These are phyloP conservation scores for Erysimum cheiri DNA, from an alignment of 441 rosid species.

Conservation along the genomic window DNA sequence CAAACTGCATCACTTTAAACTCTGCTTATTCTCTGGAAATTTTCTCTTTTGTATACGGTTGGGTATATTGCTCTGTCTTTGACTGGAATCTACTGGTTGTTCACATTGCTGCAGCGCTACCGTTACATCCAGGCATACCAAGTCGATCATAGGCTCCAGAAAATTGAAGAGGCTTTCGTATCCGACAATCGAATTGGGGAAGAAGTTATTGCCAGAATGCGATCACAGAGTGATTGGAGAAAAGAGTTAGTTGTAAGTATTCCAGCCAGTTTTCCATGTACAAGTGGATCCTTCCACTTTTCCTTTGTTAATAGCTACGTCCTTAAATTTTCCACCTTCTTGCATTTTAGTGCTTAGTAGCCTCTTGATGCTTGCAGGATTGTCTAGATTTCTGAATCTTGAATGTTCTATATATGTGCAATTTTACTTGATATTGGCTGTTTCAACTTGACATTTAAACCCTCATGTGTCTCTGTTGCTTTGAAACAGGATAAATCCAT, in stretches of 20 bases:
- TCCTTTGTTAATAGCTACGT: slow-evolving; percentile 1
- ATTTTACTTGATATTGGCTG: slow-evolving; percentile 5
- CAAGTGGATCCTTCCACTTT: slow-evolving; percentile 26
- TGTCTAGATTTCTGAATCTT: slow-evolving; percentile 6
- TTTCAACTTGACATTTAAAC: slow-evolving; percentile 3
- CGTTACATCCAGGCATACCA: slow-evolving; percentile 86
- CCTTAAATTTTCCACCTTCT: not conserved
- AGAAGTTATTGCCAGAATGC: slow-evolving; percentile 62
- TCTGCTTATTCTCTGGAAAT: slow-evolving; percentile 4
- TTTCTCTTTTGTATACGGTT: slow-evolving; percentile 9
- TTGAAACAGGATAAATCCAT: slow-evolving; percentile 69
- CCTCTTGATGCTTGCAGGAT: slow-evolving; percentile 19
- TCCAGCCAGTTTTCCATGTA: slow-evolving; percentile 33
- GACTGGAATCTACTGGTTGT: slow-evolving; percentile 40
- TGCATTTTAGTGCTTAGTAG: not conserved
- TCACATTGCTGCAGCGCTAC: slow-evolving; percentile 66
- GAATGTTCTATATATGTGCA: slow-evolving; percentile 5
- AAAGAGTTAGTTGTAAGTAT: slow-evolving; percentile 74
- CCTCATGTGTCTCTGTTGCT: slow-evolving; percentile 8
- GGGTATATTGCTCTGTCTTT: slow-evolving; percentile 30
- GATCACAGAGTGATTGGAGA: slow-evolving; percentile 72
- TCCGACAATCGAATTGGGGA: slow-evolving; percentile 51
- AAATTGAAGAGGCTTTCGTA: slow-evolving; percentile 63
- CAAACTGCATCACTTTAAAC: not conserved
- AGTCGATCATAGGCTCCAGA: slow-evolving; percentile 70